Percentiles rank a stretch among this genome's conserved stretches.
Evolutionary conservation across 129 eudicot genomes (phyloP).

Genomic region (Artemisia argyi): DNA sequence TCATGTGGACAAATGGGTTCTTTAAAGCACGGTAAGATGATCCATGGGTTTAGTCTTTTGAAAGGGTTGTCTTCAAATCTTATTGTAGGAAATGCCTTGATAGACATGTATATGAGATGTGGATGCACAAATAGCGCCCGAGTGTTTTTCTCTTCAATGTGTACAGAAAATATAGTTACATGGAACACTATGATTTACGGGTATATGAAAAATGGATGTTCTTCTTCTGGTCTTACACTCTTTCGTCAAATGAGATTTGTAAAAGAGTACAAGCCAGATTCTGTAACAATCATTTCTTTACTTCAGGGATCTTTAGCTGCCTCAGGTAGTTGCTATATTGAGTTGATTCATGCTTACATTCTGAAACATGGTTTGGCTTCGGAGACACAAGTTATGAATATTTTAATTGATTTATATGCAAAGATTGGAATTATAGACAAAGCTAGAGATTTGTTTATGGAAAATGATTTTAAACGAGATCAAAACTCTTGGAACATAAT

Average conservation of each 20-base stretch:
- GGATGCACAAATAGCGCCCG: slow-evolving; percentile 30
- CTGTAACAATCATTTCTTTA: slow-evolving; percentile 37
- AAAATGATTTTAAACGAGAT: slow-evolving; percentile 29
- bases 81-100: slow-evolving; percentile 35
- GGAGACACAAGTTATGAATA: slow-evolving; percentile 35
- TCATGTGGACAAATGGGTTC: slow-evolving; percentile 34
- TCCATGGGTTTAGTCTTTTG: slow-evolving; percentile 32
- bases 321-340: slow-evolving; percentile 22
- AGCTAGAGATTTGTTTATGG: slow-evolving; percentile 31
- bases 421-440: slow-evolving; percentile 34
- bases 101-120: slow-evolving; percentile 50
- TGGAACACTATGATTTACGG: slow-evolving; percentile 51
- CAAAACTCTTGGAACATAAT: slow-evolving; percentile 47
- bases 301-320: slow-evolving; percentile 34
- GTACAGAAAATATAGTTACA: slow-evolving; percentile 39
- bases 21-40: slow-evolving; percentile 35
- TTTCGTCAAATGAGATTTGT: slow-evolving; percentile 38
- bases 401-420: slow-evolving; percentile 41
- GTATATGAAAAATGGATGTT: slow-evolving; percentile 28
- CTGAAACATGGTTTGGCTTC: slow-evolving; percentile 35
- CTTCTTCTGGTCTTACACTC: slow-evolving; percentile 23
- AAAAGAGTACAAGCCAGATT: slow-evolving; percentile 31
- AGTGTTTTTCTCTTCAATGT: slow-evolving; percentile 28
- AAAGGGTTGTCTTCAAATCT: slow-evolving; percentile 49
- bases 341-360: slow-evolving; percentile 33